Conservation (phyloP, 805 yeast species). For the Candida yuanshanica region DNA sequence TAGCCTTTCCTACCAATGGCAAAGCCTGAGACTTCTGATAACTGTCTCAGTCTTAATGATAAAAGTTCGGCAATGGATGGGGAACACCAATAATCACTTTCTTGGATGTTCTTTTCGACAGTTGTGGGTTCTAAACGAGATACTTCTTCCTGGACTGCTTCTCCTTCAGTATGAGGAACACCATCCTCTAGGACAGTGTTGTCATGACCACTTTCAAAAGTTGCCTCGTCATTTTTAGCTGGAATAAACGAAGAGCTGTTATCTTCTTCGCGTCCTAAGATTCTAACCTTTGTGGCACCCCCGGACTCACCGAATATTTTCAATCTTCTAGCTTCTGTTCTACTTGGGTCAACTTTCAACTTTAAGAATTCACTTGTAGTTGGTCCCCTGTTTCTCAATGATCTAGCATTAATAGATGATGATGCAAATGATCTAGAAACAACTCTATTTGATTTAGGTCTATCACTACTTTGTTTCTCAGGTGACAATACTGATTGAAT, state of each 20-base stretch:
- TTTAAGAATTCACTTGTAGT: slow-evolving; percentile 18
- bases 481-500: slow-evolving; percentile 13
- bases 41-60: slow-evolving; percentile 37
- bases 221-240: neutral
- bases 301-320: slow-evolving; percentile 29
- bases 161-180: neutral
- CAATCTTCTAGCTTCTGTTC: slow-evolving; percentile 38
- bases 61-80: slow-evolving; percentile 53
- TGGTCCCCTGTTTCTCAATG: slow-evolving; percentile 4
- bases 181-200: neutral
- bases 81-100: slow-evolving; percentile 61
- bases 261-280: slow-evolving; percentile 18
- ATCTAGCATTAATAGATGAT: slow-evolving; percentile 1
- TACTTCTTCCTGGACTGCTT: slow-evolving; percentile 2
- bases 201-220: neutral
- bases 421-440: slow-evolving; percentile 6
- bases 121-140: slow-evolving; percentile 1
- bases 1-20: slow-evolving; percentile 61
- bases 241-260: neutral
- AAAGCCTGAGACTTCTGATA: slow-evolving; percentile 54
- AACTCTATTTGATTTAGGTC: slow-evolving; percentile 1
- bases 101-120: slow-evolving; percentile 1
- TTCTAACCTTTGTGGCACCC: slow-evolving; percentile 22
- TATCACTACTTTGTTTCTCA: slow-evolving; percentile 9
- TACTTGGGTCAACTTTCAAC: slow-evolving; percentile 34